Evolutionary conservation across 495 filamentous ascomycete species (phyloP).

Genomic region (Podospora conica): DNA sequence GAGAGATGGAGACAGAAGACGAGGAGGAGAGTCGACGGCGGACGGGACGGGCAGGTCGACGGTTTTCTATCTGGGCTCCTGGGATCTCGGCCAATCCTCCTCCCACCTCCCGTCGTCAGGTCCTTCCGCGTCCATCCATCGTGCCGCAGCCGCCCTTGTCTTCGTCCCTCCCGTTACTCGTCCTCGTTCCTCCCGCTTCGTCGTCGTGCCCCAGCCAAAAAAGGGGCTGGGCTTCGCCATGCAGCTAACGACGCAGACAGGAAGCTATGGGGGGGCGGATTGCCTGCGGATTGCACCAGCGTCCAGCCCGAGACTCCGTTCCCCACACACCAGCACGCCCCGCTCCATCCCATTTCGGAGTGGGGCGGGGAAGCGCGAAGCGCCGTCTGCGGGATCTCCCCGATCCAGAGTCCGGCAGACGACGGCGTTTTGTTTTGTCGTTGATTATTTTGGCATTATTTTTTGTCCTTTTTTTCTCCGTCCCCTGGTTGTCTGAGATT

Average conservation of each 20-base stretch:
- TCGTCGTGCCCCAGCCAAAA: neutral
- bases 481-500: neutral
- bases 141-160: no score
- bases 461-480: neutral
- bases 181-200: neutral
- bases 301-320: slow-evolving; percentile 18
- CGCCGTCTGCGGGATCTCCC: slow-evolving; percentile 13
- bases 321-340: neutral
- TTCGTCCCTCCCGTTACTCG: no score
- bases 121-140: no score
- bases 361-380: slow-evolving; percentile 20
- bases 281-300: slow-evolving; percentile 10
- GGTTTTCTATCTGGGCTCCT: neutral
- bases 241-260: slow-evolving; percentile 2
- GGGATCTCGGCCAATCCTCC: no score
- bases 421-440: neutral
- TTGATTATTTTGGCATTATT: no score
- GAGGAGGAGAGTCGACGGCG: neutral
- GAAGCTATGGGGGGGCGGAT: slow-evolving; percentile 6
- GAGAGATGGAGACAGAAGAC: neutral
- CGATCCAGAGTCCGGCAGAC: slow-evolving; percentile 16
- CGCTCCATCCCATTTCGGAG: slow-evolving; percentile 16
- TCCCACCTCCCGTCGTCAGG: no score
- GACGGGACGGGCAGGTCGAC: neutral
- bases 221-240: neutral